Conservation (phyloP, 441 rosid genomes). For the Croton setiger region DNA sequence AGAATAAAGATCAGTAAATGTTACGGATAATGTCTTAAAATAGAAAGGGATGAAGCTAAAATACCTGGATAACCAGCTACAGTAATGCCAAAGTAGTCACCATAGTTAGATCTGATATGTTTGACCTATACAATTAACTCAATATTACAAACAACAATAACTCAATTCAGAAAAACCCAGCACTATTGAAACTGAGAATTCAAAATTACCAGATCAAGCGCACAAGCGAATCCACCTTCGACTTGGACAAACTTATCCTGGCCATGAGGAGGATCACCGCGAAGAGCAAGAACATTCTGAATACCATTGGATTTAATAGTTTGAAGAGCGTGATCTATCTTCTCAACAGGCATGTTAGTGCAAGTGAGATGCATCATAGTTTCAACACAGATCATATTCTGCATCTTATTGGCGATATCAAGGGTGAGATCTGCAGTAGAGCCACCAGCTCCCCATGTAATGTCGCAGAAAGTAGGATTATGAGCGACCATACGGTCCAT, state of each 20-base stretch:
- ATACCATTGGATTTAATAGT: slow-evolving; percentile 85
- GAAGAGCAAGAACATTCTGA: slow-evolving; percentile 94
- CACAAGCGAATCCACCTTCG: slow-evolving; percentile 92
- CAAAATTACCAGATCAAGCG: slow-evolving; percentile 68
- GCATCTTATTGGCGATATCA: slow-evolving; percentile 93
- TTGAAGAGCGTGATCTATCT: slow-evolving; percentile 84
- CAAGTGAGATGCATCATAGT: slow-evolving; percentile 99
- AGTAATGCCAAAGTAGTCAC: slow-evolving; percentile 90
- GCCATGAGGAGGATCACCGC: slow-evolving; percentile 97
- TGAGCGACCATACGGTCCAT: slow-evolving; percentile 96
- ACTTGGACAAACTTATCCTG: slow-evolving; percentile 95
- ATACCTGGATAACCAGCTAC: slow-evolving; percentile 99
- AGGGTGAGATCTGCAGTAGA: slow-evolving; percentile 92
- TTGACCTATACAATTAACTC: slow-evolving; percentile 44
- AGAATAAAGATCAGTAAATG: no score
- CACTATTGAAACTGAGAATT: background rate
- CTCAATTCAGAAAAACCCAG: background rate
- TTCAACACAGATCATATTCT: slow-evolving; percentile 91
- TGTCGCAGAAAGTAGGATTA: slow-evolving; percentile 91
- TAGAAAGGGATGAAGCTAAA: background rate
- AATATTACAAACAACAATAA: background rate
- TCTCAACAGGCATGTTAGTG: slow-evolving; percentile 93
- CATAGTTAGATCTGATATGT: slow-evolving; percentile 68
- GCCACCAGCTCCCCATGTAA: slow-evolving; percentile 99
- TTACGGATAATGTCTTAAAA: no score